Base-by-base conservation (phyloP, 1,284 basidiomycete species). In the Lentinula novae-zelandiae region DNA sequence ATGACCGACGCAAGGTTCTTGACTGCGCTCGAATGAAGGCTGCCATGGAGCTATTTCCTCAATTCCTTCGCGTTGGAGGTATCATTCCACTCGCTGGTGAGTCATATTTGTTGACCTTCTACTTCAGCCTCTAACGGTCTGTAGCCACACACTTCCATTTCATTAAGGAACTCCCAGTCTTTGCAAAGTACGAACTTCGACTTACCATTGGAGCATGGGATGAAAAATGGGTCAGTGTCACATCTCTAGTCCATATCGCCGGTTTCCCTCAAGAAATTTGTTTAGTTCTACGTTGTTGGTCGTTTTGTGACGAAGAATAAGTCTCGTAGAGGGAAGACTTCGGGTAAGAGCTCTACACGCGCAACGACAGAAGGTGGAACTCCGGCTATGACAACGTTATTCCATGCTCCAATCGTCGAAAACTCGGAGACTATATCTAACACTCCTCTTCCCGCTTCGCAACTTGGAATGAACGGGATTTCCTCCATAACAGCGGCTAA, bases 81-180 rank as follows among this genome's bases (percentile, higher is more conserved):
- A 85, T 86, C 80, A 81, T 90, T 67, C 83, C 86, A 0, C 77
- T 95, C 0, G 90, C 84, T 61, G 87, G 88, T 86, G 62, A 60
- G 80, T 67, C 17, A 53, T 36, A 42, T 22, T 3, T 22, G 33
- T 44, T 52, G 51, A 3, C 12, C 20, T 36, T 12, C 53, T 12
- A 57, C n/a, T 38, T 54, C 13, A 42, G 22, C 53, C n/a, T 7
- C 39, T 54, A 31, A 42, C 48, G 8, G 3, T 5, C 17, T 15
- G 1, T 63, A 87, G 90, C 82, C 1, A 87, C 88, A 0, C 86
- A 93, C 70, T 93, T 83, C 71, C 77, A 82, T 63, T 94, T 89
- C 73, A 73, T 92, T 50, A 84, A 84, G 50, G 93, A 95, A 75
- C 93, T 95, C 50, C 86, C 92, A 0, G 85, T 92, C 50, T 76